phyloP scores from a whole-genome alignment of 2,329 filamentous ascomycete genomes.

The Claviceps sp. region DNA sequence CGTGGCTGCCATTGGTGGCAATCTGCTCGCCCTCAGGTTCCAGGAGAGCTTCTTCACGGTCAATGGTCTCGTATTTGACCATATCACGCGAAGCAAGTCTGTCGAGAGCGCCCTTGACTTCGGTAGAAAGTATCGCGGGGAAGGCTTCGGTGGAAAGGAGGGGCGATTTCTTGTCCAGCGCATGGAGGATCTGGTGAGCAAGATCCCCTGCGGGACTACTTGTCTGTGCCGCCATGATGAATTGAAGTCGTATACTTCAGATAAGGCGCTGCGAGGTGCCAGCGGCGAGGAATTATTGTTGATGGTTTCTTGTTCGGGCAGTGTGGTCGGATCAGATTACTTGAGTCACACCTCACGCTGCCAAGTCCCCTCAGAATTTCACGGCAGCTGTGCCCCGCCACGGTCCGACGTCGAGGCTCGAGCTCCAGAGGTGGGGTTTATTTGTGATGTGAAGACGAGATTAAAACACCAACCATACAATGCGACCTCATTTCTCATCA shows the following conservation, averaged over 20 bases:
- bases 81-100: slow-evolving; percentile 73
- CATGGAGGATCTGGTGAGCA: slow-evolving; percentile 49
- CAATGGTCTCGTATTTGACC: slow-evolving; percentile 73
- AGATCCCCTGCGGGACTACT: slow-evolving; percentile 38
- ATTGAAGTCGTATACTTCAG: background rate
- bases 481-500: no score
- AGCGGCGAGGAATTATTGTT: background rate
- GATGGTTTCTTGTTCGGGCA: background rate
- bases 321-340: background rate
- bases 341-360: slow-evolving; percentile 3
- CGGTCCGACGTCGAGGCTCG: background rate
- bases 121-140: slow-evolving; percentile 48
- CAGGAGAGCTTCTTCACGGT: slow-evolving; percentile 62
- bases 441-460: no score
- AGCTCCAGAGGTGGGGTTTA: background rate
- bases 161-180: slow-evolving; percentile 48
- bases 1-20: slow-evolving; percentile 63
- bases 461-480: no score
- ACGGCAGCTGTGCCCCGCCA: slow-evolving; percentile 3
- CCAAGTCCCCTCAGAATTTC: slow-evolving; percentile 4
- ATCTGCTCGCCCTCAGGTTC: slow-evolving; percentile 65
- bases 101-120: slow-evolving; percentile 79
- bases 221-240: slow-evolving; percentile 29
- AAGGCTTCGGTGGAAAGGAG: slow-evolving; percentile 58
- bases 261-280: background rate